Evolutionary conservation across 2,329 filamentous ascomycete genomes (phyloP).

Genomic region (Stachybotrys elegans): DNA sequence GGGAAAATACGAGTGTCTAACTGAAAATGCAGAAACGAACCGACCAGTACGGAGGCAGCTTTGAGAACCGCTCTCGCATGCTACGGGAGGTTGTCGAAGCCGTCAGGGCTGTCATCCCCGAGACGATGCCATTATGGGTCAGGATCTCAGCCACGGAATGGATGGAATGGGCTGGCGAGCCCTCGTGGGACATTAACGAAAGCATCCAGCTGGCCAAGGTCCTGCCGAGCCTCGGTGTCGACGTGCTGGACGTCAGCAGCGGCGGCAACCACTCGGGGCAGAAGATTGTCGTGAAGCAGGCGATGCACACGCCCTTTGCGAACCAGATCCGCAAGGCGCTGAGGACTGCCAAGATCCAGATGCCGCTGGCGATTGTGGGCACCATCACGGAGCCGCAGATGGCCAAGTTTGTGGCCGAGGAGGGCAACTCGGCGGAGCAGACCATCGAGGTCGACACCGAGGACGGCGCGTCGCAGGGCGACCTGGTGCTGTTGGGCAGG

Average conservation of each 20-base stretch:
- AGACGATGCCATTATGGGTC: conserved; percentile 50
- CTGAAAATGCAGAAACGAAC: conserved; percentile 40
- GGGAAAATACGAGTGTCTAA: not conserved
- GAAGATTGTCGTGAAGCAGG: conserved; percentile 54
- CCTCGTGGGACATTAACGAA: conserved; percentile 65
- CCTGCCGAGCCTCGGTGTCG: conserved; percentile 69
- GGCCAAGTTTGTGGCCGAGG: conserved; percentile 55
- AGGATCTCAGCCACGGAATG: conserved; percentile 60
- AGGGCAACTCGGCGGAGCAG: conserved; percentile 27
- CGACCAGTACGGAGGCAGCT: conserved; percentile 60
- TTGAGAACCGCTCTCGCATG: conserved; percentile 62
- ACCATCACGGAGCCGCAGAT: conserved; percentile 64
- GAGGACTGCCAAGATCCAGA: conserved; percentile 35
- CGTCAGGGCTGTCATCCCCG: conserved; percentile 47
- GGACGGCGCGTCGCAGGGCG: conserved; percentile 42
- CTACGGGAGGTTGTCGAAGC: conserved; percentile 49
- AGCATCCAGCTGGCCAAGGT: conserved; percentile 35
- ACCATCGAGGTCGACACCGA: conserved; percentile 34
- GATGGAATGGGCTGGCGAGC: conserved; percentile 43
- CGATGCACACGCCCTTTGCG: conserved; percentile 73
- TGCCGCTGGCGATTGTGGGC: conserved; percentile 72
- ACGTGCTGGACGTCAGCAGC: conserved; percentile 77
- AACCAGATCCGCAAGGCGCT: conserved; percentile 65
- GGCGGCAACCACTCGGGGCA: conserved; percentile 64
- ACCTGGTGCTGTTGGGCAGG: conserved; percentile 69